These are phyloP conservation scores for Collybia nuda DNA, from an alignment of 768 basidiomycete genomes.

Conservation along the genomic window DNA sequence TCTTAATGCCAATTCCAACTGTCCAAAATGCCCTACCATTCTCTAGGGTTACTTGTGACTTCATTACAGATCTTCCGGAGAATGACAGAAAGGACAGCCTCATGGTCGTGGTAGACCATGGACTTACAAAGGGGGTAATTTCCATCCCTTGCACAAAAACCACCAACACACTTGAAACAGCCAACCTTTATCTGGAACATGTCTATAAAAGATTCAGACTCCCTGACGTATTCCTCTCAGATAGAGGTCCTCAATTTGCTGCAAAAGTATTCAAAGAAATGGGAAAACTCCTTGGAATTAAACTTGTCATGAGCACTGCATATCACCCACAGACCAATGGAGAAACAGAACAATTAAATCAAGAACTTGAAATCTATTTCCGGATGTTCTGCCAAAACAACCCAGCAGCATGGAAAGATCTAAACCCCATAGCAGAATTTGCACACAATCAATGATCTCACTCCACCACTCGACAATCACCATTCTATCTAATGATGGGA, in stretches of 20 bases:
- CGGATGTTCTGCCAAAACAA: background rate
- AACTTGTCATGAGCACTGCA: background rate
- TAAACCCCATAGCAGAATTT: background rate
- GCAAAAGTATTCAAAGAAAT: slow-evolving; percentile 12
- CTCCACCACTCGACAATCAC: background rate
- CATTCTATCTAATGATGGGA: background rate
- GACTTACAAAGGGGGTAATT: too few species aligned
- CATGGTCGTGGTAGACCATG: too few species aligned
- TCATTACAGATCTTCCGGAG: too few species aligned
- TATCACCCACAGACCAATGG: slow-evolving; percentile 5
- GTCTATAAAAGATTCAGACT: too few species aligned
- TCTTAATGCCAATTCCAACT: too few species aligned
- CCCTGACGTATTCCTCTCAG: slow-evolving; percentile 10
- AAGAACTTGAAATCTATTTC: slow-evolving; percentile 2
- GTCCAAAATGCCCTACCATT: too few species aligned
- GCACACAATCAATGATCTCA: background rate
- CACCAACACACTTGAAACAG: too few species aligned
- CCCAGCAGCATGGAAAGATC: background rate
- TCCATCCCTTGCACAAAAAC: too few species aligned
- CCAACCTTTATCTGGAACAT: too few species aligned
- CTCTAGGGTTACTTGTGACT: background rate
- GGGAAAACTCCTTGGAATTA: slow-evolving; percentile 8
- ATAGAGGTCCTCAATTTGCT: slow-evolving; percentile 16
- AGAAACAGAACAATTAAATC: slow-evolving; percentile 1
- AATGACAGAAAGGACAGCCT: too few species aligned